Conservation (phyloP, 73 alveolate genomes). For the Diophrys appendiculata region DNA sequence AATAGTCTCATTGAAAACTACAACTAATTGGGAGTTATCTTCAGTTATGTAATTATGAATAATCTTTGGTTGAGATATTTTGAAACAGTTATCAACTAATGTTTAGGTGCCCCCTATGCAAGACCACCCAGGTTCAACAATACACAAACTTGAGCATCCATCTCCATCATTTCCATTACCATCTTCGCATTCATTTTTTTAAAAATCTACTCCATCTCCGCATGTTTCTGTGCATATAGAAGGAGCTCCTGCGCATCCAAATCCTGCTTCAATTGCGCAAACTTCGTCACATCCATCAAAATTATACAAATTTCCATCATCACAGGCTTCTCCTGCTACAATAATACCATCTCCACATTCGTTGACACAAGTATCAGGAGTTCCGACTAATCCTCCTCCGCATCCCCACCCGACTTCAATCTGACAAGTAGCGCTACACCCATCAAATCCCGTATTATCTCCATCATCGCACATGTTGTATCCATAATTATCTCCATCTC, state of each 20-base stretch:
- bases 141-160: conserved; percentile 17
- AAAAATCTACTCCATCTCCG: conserved; percentile 27
- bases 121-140: conserved; percentile 14
- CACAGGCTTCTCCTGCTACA: conserved; percentile 22
- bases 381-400: background rate
- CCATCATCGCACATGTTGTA: background rate
- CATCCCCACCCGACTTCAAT: conserved; percentile 72
- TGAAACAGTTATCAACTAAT: background rate
- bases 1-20: background rate
- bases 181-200: conserved; percentile 19
- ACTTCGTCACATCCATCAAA: conserved; percentile 10
- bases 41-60: background rate
- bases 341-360: conserved; percentile 51
- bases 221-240: conserved; percentile 14
- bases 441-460: conserved; percentile 55
- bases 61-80: background rate
- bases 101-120: conserved; percentile 7
- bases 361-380: conserved; percentile 20
- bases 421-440: conserved; percentile 56
- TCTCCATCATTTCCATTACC: conserved; percentile 5
- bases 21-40: background rate
- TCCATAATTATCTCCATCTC: conserved; percentile 8
- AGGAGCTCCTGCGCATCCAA: conserved; percentile 12
- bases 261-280: conserved; percentile 15
- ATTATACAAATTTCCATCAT: conserved; percentile 3